Evolutionary conservation across 768 basidiomycete genomes (phyloP).

Genomic region (Tricholoma matsutake): DNA sequence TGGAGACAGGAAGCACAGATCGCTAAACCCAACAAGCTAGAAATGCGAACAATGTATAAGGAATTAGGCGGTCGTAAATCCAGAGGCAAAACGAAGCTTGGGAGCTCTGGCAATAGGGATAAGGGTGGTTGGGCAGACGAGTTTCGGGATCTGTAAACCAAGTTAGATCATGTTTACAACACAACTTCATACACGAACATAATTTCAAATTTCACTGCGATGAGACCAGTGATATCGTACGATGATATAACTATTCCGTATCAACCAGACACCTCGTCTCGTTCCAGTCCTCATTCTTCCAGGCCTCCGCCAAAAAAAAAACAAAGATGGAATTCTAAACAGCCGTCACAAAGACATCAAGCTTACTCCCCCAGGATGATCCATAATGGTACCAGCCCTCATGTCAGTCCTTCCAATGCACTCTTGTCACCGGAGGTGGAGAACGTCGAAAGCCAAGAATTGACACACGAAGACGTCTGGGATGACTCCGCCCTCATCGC

Average conservation of each 20-base stretch:
- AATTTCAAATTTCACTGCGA: neutral
- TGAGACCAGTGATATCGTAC: constrained; percentile 54
- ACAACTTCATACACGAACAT: neutral
- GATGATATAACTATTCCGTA: constrained; percentile 57
- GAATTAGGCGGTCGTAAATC: constrained; percentile 84
- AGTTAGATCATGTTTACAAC: neutral
- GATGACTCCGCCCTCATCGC: constrained; percentile 81
- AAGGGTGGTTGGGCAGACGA: constrained; percentile 71
- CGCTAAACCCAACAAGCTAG: constrained; percentile 65
- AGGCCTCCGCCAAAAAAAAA: constrained; percentile 50
- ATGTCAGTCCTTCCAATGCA: too few relatives aligned
- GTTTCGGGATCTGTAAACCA: constrained; percentile 10
- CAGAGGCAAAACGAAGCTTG: constrained; percentile 70
- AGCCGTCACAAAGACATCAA: constrained; percentile 17
- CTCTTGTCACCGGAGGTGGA: constrained; percentile 19
- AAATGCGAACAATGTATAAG: constrained; percentile 92
- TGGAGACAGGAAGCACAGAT: constrained; percentile 55
- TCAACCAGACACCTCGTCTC: constrained; percentile 20
- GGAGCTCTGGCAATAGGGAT: constrained; percentile 62
- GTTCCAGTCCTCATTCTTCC: constrained; percentile 10
- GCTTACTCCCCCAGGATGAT: too few relatives aligned
- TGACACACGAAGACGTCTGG: constrained; percentile 79
- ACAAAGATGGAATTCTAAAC: constrained; percentile 41
- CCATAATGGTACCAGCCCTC: too few relatives aligned
- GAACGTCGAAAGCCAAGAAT: constrained; percentile 48